Evolutionary conservation across 2,329 filamentous ascomycete species (phyloP).

Genomic region (Microascus cirrosus): DNA sequence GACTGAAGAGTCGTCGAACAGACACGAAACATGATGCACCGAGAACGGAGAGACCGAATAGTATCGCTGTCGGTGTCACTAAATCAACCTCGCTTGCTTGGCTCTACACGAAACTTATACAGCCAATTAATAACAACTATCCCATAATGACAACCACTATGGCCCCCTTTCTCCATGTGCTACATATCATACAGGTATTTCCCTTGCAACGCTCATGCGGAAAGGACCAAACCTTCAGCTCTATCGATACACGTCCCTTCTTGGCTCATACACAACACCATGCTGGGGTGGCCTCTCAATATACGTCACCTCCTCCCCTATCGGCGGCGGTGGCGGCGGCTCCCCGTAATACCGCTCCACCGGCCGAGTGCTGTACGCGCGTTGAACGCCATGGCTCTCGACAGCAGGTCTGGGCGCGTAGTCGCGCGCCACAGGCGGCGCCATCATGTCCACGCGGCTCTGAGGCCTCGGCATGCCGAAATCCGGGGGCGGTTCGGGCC

Average conservation of each 20-base stretch:
- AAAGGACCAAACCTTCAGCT: neutral
- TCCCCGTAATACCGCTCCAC: constrained; percentile 32
- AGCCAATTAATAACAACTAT: neutral
- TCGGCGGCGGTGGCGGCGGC: constrained; percentile 7
- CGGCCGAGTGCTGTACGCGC: constrained; percentile 29
- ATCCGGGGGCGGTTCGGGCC: constrained; percentile 18
- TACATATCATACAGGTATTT: neutral
- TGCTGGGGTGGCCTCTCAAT: constrained; percentile 30
- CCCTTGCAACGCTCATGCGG: neutral
- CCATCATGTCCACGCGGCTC: constrained; percentile 2
- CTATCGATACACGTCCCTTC: constrained; percentile 23
- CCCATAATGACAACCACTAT: neutral
- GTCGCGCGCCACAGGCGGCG: constrained; percentile 1
- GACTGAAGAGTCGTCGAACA: no score
- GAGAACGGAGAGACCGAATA: no score
- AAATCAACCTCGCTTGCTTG: no score
- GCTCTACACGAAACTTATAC: no score
- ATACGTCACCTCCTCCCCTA: constrained; percentile 27
- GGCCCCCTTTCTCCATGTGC: neutral
- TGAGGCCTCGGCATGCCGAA: constrained; percentile 1
- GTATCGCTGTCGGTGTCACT: no score
- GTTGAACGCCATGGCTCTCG: constrained; percentile 14
- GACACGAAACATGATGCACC: no score
- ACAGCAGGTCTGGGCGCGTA: neutral
- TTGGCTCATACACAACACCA: constrained; percentile 34